Percentiles rank a stretch among this genome's conserved stretches.
These are phyloP conservation scores for Microbotryum saponariae DNA, from an alignment of 1,284 basidiomycete species.

Conservation along the genomic window DNA sequence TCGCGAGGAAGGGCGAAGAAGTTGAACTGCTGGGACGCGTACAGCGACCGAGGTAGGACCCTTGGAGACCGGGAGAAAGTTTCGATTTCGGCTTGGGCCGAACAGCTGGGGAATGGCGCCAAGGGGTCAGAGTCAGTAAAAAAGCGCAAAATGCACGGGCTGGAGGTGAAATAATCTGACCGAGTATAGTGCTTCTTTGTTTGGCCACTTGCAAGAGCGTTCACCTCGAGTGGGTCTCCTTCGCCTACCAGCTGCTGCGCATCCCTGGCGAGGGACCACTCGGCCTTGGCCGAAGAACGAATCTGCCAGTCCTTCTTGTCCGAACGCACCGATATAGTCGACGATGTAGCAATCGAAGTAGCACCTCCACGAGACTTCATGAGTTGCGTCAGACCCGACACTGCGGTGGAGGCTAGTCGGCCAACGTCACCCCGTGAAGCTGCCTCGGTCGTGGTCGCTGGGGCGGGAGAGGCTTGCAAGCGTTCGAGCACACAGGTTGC, in stretches of 20 bases:
- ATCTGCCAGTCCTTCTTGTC: conserved; percentile 12
- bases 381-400: conserved; percentile 23
- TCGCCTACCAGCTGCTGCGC: too few species aligned
- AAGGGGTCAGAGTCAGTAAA: not conserved
- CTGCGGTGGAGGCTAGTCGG: conserved; percentile 20
- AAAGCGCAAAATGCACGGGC: not conserved
- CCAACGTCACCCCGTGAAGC: conserved; percentile 22
- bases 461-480: conserved; percentile 1
- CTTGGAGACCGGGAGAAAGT: conserved; percentile 55
- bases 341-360: too few species aligned
- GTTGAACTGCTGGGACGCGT: conserved; percentile 69
- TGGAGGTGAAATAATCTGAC: too few species aligned
- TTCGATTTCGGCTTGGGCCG: conserved; percentile 70
- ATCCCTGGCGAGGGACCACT: conserved; percentile 13
- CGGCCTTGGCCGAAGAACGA: conserved; percentile 3
- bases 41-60: conserved; percentile 62
- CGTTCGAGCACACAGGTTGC: conserved; percentile 11
- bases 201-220: too few species aligned
- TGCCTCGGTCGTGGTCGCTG: conserved; percentile 1
- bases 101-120: conserved; percentile 46
- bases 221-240: too few species aligned
- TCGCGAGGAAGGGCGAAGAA: conserved; percentile 50
- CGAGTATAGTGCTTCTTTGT: too few species aligned
- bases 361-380: conserved; percentile 13
- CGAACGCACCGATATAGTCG: not conserved